Percentiles rank a stretch among this genome's conserved stretches.
These are phyloP conservation scores for Trapa bicornis DNA, from an alignment of 345 rosid species.

Conservation along the genomic window DNA sequence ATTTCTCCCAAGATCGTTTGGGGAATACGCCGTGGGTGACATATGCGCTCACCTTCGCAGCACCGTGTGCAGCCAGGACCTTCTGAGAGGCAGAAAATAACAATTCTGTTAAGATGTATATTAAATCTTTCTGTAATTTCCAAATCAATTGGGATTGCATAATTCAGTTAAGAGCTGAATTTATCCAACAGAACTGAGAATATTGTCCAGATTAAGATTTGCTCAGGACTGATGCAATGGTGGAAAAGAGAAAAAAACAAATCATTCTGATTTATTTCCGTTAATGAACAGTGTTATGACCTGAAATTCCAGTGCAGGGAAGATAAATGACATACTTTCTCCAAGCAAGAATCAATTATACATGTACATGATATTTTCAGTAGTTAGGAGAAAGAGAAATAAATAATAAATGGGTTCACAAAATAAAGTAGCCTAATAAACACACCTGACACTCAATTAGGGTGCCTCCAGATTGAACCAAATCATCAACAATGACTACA, in stretches of 20 bases:
- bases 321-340: too few species aligned
- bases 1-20: constrained; percentile 82
- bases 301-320: too few species aligned
- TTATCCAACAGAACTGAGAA: too few species aligned
- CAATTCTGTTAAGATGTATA: neutral
- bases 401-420: neutral
- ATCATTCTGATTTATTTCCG: too few species aligned
- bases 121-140: too few species aligned
- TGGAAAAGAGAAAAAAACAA: too few species aligned
- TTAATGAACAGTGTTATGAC: too few species aligned
- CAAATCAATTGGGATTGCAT: neutral
- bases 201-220: too few species aligned
- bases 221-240: too few species aligned
- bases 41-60: constrained; percentile 87
- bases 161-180: neutral
- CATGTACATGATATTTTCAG: neutral
- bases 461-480: constrained; percentile 97
- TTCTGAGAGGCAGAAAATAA: constrained; percentile 35
- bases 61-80: constrained; percentile 82
- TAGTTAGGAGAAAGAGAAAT: neutral
- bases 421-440: neutral
- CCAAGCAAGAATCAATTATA: neutral
- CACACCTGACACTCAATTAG: constrained; percentile 95
- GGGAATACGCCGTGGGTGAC: constrained; percentile 98
- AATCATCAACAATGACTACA: constrained; percentile 90